Conservation (phyloP, 2,329 filamentous ascomycete genomes). For the Tolypocladium album region DNA sequence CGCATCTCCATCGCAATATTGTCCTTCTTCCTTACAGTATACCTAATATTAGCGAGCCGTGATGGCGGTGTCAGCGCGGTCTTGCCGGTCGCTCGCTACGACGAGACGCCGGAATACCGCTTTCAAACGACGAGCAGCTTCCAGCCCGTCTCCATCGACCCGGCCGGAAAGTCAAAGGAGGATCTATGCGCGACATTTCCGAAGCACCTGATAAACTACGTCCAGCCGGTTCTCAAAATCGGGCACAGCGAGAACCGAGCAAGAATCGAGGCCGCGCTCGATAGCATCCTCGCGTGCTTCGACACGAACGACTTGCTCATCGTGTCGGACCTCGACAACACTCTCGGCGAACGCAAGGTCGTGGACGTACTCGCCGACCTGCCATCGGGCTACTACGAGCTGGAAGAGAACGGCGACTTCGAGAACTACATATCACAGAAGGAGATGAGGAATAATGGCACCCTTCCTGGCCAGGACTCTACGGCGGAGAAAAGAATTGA, state of each 20-base stretch:
- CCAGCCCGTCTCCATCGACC: neutral
- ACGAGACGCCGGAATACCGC: neutral
- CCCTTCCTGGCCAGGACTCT: neutral
- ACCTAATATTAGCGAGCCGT: neutral
- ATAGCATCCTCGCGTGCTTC: slow-evolving; percentile 42
- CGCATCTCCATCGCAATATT: neutral
- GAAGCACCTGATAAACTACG: neutral
- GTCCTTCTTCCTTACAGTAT: neutral
- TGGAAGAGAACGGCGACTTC: neutral
- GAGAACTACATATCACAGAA: neutral
- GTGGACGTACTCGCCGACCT: slow-evolving; percentile 28
- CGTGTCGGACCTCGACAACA: slow-evolving; percentile 39
- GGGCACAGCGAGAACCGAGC: neutral
- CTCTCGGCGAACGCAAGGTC: slow-evolving; percentile 28
- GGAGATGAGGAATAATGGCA: neutral
- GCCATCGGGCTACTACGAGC: neutral
- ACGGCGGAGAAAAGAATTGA: neutral
- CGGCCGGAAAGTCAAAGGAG: neutral
- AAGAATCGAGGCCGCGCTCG: slow-evolving; percentile 29
- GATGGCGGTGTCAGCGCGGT: neutral
- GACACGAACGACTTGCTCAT: slow-evolving; percentile 28
- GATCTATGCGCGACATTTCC: neutral
- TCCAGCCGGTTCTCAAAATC: neutral
- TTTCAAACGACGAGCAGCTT: neutral
- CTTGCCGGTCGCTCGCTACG: neutral